Evolutionary conservation across 441 rosid genomes (phyloP), one percentile per base, ranked within the genome.

Genomic region (Erodium moschatum): DNA sequence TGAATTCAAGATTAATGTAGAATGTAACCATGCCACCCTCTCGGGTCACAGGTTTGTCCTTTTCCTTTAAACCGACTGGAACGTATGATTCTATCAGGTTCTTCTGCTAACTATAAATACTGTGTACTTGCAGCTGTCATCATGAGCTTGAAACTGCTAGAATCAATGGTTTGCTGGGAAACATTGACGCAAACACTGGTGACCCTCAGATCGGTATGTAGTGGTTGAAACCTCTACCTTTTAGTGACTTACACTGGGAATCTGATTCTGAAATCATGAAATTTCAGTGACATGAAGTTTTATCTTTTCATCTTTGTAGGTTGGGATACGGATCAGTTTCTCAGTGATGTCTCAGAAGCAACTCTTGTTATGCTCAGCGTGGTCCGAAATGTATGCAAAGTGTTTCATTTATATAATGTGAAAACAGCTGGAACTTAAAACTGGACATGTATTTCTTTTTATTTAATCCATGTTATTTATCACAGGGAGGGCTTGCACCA

Each of bases 121-220:
- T 50, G 8, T 54, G n/a, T 62, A 18, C 63, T 67, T 24, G 70
- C 83, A 87, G 96, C 67, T 94, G 99, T 73, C 97, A 91, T 77
- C 99, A 94, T 70, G 99, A 94, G 80, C 94, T 94, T 71, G 97
- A 94, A 81, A 91, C 97, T 33, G 99, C 99, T 62, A 84, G 97
- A 82, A 75, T 94, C 40, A 87, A 87, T 78, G 97, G 97, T 70
- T 74, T 94, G 48, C 85, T 94, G 33, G 97, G 99, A 54, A 94
- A 91, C 81, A 84, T 94, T 68, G 97, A 94, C 82, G 97, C 97
- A 7, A 94, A 94, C 91, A 82, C 92, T 31, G 97, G 99, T 19
- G 99, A 91, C 74, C 97, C 99, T 73, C 97, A 94, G 76, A 82
- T 86, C 24, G 97, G 97, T 94, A 78, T 58, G 2, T 5, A 10